Conservation (phyloP, 2,329 filamentous ascomycete species). For the Hymenoscyphus albidus region DNA sequence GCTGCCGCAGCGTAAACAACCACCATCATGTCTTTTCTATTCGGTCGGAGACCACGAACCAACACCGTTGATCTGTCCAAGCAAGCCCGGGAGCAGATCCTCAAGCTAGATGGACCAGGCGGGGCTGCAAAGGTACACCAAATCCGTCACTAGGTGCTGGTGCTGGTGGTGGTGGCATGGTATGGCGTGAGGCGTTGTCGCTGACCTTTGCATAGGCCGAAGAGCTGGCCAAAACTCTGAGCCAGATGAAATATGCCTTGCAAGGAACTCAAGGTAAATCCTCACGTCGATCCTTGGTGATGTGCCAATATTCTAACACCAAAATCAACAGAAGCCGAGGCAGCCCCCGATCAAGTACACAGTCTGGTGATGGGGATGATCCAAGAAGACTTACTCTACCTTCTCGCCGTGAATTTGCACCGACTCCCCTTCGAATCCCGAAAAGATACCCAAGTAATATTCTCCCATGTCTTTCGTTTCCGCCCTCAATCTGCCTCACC, state of each 20-base stretch:
- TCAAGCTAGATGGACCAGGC: constrained; percentile 56
- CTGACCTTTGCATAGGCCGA: constrained; percentile 58
- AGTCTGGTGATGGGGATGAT: constrained; percentile 81
- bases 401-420: constrained; percentile 77
- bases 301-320: constrained; percentile 11
- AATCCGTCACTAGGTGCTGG: constrained; percentile 5
- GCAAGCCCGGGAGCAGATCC: constrained; percentile 58
- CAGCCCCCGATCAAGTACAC: constrained; percentile 81
- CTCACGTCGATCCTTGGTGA: neutral
- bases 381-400: constrained; percentile 82
- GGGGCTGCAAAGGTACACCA: constrained; percentile 50
- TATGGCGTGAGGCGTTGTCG: constrained; percentile 7
- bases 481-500: constrained; percentile 64
- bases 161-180: neutral
- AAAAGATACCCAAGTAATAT: constrained; percentile 93
- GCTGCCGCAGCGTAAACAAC: constrained; percentile 11
- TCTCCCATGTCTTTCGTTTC: constrained; percentile 92
- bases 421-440: constrained; percentile 90
- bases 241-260: constrained; percentile 87
- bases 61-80: constrained; percentile 53
- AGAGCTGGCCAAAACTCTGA: constrained; percentile 79
- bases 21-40: constrained; percentile 63
- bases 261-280: constrained; percentile 83
- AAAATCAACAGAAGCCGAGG: constrained; percentile 67
- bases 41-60: constrained; percentile 56